Base-by-base conservation (phyloP, 805 yeast species). In the Teunomyces tritomae region DNA sequence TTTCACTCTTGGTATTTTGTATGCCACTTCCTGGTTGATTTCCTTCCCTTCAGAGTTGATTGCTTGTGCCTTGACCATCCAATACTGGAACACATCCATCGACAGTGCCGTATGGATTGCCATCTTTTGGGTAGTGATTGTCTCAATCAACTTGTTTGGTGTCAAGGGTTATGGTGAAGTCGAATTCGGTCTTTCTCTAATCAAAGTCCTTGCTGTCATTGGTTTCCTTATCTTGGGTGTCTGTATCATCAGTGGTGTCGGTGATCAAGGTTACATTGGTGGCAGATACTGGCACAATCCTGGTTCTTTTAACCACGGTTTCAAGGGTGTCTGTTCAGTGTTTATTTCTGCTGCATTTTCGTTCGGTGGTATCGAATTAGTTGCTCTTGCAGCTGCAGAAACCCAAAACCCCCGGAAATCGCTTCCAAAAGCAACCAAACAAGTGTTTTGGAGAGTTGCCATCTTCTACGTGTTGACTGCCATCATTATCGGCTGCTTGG, bases 281-380 rank as follows among this genome's bases (percentile, higher is more conserved):
- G 61, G 58, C 9, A 50, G 17, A 42, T 57, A 51, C 56, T 58
- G 61, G 61, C 55, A 52, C 45, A 36, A 55, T 49, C 62, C 62
- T 0, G 62, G 62, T 30, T 46, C 60, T 5, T 58, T 58, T 47
- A 50, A 53, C 47, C 50, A 56, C 36, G 61, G 62, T 20, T 58
- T 58, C 55, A 58, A 58, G 49, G 62, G 62, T 20, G 55, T 58
- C 1, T 58, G 62, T 43, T 48, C 58, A 6, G 61, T 57, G 13
- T 56, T 82, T 49, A 78, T 81, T 33, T 74, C 77, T 13, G 78
- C 84, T 11, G 82, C 84, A 6, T 82, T 81, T 58, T 75, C 85
- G 2, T 79, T 79, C 50, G 85, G 85, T 58, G 84, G 83, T 61
- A 74, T 81, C 40, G 86, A 82, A 64, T 74, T 77, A 53, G 74